Percentiles rank a stretch among this genome's conserved stretches.
Conservation (phyloP, 116 monocot species). For the Trichopus zeylanicus region DNA sequence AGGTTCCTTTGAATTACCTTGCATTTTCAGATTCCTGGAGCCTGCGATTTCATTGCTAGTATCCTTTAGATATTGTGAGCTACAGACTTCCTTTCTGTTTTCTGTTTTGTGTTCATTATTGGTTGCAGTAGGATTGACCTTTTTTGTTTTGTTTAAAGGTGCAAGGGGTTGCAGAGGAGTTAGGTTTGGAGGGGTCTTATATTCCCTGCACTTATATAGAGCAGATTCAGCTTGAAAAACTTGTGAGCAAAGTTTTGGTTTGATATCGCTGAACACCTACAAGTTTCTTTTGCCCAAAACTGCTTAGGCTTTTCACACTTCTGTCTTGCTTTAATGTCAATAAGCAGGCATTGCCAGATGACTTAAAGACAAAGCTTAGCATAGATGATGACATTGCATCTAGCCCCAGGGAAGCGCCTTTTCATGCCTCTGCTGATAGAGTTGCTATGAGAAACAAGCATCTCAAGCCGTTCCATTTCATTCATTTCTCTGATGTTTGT, state of each 20-base stretch:
- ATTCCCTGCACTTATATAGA: slow-evolving; percentile 95
- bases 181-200: slow-evolving; percentile 93
- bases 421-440: slow-evolving; percentile 79
- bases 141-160: slow-evolving; percentile 37
- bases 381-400: slow-evolving; percentile 88
- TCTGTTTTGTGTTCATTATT: neutral
- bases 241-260: slow-evolving; percentile 97
- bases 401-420: slow-evolving; percentile 89
- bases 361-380: slow-evolving; percentile 91
- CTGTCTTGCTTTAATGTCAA: slow-evolving; percentile 1
- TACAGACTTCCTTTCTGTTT: neutral
- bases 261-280: neutral
- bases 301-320: neutral
- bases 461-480: slow-evolving; percentile 44
- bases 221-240: slow-evolving; percentile 97
- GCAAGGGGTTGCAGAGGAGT: slow-evolving; percentile 84
- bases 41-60: too few species aligned
- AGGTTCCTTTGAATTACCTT: too few species aligned
- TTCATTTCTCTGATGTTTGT: neutral
- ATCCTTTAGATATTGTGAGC: too few species aligned
- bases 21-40: too few species aligned
- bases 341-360: slow-evolving; percentile 90
- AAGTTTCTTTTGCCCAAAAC: neutral
- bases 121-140: neutral
- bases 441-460: slow-evolving; percentile 69